These are phyloP conservation scores for Rachicladosporium sp. DNA, from an alignment of 2,329 filamentous ascomycete genomes.

Conservation along the genomic window DNA sequence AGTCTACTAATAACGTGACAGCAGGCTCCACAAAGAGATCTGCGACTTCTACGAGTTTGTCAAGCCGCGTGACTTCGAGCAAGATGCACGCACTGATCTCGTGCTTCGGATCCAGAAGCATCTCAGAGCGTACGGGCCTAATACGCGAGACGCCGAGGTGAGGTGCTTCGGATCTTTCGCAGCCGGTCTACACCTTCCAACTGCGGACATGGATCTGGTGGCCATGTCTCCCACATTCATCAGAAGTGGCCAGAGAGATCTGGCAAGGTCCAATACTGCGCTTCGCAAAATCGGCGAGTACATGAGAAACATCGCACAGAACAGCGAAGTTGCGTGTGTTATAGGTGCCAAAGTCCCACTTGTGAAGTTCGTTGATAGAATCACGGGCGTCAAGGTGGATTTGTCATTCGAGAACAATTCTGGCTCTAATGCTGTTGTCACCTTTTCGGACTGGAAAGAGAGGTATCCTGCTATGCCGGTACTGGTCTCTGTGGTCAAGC, in stretches of 20 bases:
- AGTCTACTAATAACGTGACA: not conserved
- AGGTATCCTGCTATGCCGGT: conserved; percentile 76
- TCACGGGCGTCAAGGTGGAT: conserved; percentile 74
- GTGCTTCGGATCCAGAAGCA: conserved; percentile 53
- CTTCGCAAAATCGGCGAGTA: conserved; percentile 50
- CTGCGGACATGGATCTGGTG: conserved; percentile 90
- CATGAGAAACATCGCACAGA: no score
- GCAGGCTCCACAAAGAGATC: conserved; percentile 73
- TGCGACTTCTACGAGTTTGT: conserved; percentile 81
- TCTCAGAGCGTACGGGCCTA: conserved; percentile 33
- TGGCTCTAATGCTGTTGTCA: conserved; percentile 67
- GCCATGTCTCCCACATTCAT: conserved; percentile 43
- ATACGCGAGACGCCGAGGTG: conserved; percentile 42
- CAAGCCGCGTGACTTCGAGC: conserved; percentile 63
- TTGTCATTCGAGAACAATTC: conserved; percentile 88
- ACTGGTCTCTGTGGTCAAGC: conserved; percentile 80
- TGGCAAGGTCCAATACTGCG: conserved; percentile 35
- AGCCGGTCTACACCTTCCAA: conserved; percentile 58
- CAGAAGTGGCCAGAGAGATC: not conserved
- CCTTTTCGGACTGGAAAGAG: conserved; percentile 67
- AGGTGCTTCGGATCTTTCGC: conserved; percentile 91
- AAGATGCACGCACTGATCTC: conserved; percentile 59
- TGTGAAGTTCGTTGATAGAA: conserved; percentile 73
- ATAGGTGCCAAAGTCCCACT: conserved; percentile 80
- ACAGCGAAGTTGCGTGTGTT: conserved; percentile 49